Percentiles rank a stretch among this genome's conserved stretches.
Evolutionary conservation across 2,329 filamentous ascomycete genomes (phyloP).

Genomic region (Cercospora canescens): DNA sequence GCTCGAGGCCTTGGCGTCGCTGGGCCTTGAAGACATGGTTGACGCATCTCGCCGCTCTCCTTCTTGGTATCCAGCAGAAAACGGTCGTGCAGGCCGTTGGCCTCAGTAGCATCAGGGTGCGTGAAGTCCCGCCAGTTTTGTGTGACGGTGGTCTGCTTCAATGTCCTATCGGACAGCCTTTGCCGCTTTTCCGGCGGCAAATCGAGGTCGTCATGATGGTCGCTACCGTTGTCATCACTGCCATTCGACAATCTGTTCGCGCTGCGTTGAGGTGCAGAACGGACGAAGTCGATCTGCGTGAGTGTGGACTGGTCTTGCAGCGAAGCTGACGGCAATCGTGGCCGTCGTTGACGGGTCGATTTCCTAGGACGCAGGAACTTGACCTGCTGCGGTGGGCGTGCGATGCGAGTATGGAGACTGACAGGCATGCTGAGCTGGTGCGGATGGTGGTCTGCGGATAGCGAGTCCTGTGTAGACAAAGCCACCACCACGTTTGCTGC

Average conservation of each 20-base stretch:
- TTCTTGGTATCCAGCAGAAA: neutral
- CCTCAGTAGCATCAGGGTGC: neutral
- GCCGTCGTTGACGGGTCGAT: slow-evolving; percentile 9
- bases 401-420: slow-evolving; percentile 8
- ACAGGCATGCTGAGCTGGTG: slow-evolving; percentile 12
- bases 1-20: neutral
- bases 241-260: neutral
- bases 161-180: neutral
- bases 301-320: slow-evolving; percentile 20
- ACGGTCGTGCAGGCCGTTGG: neutral
- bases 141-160: slow-evolving; percentile 16
- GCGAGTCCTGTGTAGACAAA: too few relatives aligned
- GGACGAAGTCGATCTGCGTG: slow-evolving; percentile 25
- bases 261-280: slow-evolving; percentile 4
- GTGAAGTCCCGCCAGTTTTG: slow-evolving; percentile 15
- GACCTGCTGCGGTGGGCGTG: slow-evolving; percentile 17
- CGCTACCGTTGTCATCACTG: neutral
- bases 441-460: neutral
- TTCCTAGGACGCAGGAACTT: slow-evolving; percentile 13
- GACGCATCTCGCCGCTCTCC: neutral
- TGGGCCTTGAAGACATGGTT: neutral
- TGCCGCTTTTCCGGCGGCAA: slow-evolving; percentile 14
- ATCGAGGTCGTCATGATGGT: slow-evolving; percentile 12
- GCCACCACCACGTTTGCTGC: too few relatives aligned
- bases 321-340: slow-evolving; percentile 2